phyloP scores from a whole-genome alignment of 768 basidiomycete genomes.

The Leccinum aurantiacum region DNA sequence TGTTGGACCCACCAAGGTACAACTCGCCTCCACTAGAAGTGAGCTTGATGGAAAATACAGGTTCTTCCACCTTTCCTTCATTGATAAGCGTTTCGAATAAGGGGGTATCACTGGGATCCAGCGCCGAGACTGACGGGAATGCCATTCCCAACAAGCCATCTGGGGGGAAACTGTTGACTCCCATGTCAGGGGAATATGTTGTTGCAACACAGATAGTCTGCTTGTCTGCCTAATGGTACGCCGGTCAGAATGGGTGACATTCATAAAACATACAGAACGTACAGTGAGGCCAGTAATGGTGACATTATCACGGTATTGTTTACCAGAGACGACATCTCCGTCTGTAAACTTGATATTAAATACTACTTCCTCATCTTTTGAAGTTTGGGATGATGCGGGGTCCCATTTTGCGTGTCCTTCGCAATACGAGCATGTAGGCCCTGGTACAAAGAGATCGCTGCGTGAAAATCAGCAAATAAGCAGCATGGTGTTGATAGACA shows the following conservation, averaged over 20 bases:
- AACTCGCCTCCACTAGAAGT: not conserved
- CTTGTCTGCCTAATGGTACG: not conserved
- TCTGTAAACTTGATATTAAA: not conserved
- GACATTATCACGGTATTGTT: not conserved
- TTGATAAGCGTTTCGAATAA: not conserved
- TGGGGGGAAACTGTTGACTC: not conserved
- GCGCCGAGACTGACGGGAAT: not conserved
- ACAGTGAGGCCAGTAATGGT: not conserved
- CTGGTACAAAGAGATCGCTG: not conserved
- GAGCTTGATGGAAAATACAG: not conserved
- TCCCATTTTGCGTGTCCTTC: not conserved
- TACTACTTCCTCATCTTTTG: not conserved
- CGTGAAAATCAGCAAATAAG: not conserved
- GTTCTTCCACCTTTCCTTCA: not conserved
- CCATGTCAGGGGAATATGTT: not conserved
- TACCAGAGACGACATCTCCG: not conserved
- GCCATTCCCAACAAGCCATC: not conserved
- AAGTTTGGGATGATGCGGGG: not conserved
- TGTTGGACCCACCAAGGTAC: not conserved
- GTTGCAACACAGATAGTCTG: not conserved
- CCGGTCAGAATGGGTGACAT: not conserved
- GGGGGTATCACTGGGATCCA: not conserved
- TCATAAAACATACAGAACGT: not conserved
- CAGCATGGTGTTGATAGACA: not conserved
- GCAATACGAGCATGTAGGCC: not conserved